Evolutionary conservation across 2,329 filamentous ascomycete species (phyloP).

Genomic region (Penicillium sp.): DNA sequence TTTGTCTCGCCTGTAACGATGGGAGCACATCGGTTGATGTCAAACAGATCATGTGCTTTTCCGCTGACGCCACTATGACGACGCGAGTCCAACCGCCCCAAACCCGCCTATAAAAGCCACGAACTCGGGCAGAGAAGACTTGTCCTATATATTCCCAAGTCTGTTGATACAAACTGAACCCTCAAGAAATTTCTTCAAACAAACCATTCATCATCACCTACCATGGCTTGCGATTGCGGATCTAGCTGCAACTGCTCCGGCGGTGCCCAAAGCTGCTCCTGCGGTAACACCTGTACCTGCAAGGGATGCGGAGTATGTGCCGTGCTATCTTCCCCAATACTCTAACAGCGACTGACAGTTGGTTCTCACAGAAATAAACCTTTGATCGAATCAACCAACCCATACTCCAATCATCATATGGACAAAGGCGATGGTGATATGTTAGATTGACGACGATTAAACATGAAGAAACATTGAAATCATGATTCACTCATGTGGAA

Average conservation of each 20-base stretch:
- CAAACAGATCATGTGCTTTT: neutral
- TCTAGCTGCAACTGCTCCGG: constrained; percentile 36
- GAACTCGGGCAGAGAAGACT: constrained; percentile 7
- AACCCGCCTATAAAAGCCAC: neutral
- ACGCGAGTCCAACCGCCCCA: constrained; percentile 3
- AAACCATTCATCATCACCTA: constrained; percentile 9
- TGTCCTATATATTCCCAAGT: neutral
- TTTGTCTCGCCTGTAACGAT: neutral
- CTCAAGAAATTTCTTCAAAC: neutral
- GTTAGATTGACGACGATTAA: no score
- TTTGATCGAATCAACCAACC: neutral
- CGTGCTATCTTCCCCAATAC: neutral
- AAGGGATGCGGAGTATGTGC: constrained; percentile 43
- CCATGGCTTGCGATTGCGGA: constrained; percentile 40
- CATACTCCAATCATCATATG: neutral
- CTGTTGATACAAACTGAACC: neutral
- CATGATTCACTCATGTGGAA: no score
- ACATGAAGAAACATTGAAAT: no score
- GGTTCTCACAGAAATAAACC: constrained; percentile 26
- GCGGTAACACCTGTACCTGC: constrained; percentile 37
- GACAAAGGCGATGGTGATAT: neutral
- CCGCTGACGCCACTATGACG: constrained; percentile 27
- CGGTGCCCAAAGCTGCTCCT: constrained; percentile 36
- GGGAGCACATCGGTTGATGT: neutral
- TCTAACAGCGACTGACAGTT: constrained; percentile 8